These are phyloP conservation scores for Fagopyrum tataricum DNA, from an alignment of 148 eudicot genomes.

Conservation along the genomic window DNA sequence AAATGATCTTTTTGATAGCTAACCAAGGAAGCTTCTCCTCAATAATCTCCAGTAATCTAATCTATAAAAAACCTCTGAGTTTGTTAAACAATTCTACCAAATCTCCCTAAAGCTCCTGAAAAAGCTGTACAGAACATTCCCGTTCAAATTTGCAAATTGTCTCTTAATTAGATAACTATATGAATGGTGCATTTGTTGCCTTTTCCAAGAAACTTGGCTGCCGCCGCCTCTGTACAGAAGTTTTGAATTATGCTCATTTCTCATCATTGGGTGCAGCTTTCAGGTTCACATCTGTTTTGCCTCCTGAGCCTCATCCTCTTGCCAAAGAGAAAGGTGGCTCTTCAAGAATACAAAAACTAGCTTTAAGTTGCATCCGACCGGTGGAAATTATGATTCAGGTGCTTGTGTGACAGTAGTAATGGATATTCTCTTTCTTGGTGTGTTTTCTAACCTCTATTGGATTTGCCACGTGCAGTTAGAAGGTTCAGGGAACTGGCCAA, in stretches of 20 bases:
- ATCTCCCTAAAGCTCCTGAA: too few species aligned
- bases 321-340: slow-evolving; percentile 36
- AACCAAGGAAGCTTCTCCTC: too few species aligned
- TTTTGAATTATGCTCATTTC: slow-evolving; percentile 14
- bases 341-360: slow-evolving; percentile 35
- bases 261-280: slow-evolving; percentile 51
- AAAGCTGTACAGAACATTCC: not conserved
- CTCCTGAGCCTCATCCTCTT: slow-evolving; percentile 77
- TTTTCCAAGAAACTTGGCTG: not conserved
- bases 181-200: not conserved
- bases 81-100: too few species aligned
- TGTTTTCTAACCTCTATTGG: slow-evolving; percentile 6
- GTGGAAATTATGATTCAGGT: slow-evolving; percentile 92
- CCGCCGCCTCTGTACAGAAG: not conserved
- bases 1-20: too few species aligned
- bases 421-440: slow-evolving; percentile 7
- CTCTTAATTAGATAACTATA: not conserved
- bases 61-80: too few species aligned
- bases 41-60: too few species aligned
- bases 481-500: slow-evolving; percentile 98
- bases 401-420: not conserved
- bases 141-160: not conserved
- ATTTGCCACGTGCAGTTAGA: slow-evolving; percentile 50
- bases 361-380: slow-evolving; percentile 64
- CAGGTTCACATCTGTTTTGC: slow-evolving; percentile 82